Evolutionary conservation across 2,329 filamentous ascomycete species (phyloP), one percentile per base, ranked within the genome.

Genomic region (Fusarium dlaminii): DNA sequence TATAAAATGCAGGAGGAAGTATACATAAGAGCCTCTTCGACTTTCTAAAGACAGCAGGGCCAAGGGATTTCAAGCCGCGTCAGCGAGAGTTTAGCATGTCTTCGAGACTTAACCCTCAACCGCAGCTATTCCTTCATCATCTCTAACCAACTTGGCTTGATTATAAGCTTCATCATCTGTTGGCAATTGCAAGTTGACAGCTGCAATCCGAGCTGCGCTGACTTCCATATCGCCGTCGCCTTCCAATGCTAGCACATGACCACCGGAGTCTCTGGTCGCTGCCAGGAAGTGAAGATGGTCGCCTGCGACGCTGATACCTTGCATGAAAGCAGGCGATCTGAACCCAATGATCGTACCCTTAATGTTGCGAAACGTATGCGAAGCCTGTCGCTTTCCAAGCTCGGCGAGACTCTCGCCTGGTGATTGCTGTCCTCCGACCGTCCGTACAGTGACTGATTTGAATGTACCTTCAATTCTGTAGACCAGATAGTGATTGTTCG

Each of bases 251-350:
- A 75, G n/a, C 4, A 75, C 56, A 52, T 75, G 73, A 2, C 73
- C 73, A 18, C 73, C 73, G 0, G 20, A 62, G 14, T 70, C 32
- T 40, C 59, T 59, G 2, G 62, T 39, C 1, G 24, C 48, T 2
- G 49, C 36, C 5, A 75, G 17, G 11, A 75, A 75, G 15, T 75
- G 73, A 1, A 75, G 24, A 17, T 75, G 73, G 15, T 70, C 72
- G 1, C 73, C 72, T 3, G 72, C 72, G 15, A 75, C 73, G 3
- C 72, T 75, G 30, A 75, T 52, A 1, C 72, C 72, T 32, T 73
- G 69, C 65, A 73, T 73, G 9, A 64, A 75, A 4, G 40, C 29
- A 0, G 73, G 73, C 1, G 72, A 75, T 3, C 68, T 46, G 12
- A 75, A 75, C 0, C 73, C 73, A 4, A 75, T 51, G 0, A 75